Evolutionary conservation across 192 early-diverging fungal species (phyloP).

Genomic region (Coemansia sp.): DNA sequence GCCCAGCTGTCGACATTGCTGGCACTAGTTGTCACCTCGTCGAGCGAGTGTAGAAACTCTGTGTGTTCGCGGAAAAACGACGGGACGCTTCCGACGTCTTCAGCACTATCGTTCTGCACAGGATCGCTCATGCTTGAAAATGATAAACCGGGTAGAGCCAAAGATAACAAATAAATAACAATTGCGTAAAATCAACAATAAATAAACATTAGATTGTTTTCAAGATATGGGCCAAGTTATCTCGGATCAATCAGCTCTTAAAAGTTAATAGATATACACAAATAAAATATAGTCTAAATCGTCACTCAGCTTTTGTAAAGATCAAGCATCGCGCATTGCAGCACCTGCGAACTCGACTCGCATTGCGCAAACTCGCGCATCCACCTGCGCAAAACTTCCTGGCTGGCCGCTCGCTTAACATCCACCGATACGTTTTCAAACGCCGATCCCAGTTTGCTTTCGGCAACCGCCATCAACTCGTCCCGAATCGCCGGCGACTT

Average conservation of each 20-base stretch:
- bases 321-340: conserved; percentile 49
- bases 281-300: not conserved
- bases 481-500: conserved; percentile 39
- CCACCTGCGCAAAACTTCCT: conserved; percentile 52
- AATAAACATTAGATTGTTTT: not conserved
- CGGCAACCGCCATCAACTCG: conserved; percentile 45
- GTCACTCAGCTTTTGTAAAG: conserved; percentile 40
- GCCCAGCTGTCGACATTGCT: conserved; percentile 16
- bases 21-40: conserved; percentile 13
- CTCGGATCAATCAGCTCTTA: not conserved
- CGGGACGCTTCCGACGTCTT: conserved; percentile 30
- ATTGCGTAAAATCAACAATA: too few relatives aligned
- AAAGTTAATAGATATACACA: not conserved
- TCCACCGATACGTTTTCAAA: conserved; percentile 23
- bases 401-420: conserved; percentile 35
- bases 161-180: not conserved
- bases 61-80: conserved; percentile 47
- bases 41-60: conserved; percentile 27
- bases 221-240: not conserved
- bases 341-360: conserved; percentile 45
- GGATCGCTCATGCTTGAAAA: conserved; percentile 9
- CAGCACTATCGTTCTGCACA: conserved; percentile 7
- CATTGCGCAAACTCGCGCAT: conserved; percentile 52
- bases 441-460: conserved; percentile 42
- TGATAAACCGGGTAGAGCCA: not conserved